Evolutionary conservation across 2,329 filamentous ascomycete genomes (phyloP), one percentile per base, ranked within the genome.

Genomic region (Fusarium drepaniforme): DNA sequence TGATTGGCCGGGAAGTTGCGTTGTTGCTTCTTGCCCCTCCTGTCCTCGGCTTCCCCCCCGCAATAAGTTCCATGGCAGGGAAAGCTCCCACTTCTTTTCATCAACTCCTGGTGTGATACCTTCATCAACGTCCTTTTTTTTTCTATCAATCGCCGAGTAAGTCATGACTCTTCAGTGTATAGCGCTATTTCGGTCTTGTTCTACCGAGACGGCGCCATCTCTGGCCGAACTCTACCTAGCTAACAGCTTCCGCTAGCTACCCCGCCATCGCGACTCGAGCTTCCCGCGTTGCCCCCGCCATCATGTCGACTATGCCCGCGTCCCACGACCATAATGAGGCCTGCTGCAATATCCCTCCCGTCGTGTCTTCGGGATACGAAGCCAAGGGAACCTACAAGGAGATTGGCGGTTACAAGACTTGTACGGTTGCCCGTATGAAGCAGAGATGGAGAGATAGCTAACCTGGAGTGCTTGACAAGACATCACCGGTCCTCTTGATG

Each of bases 311-410:
- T 38, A 88, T 88, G 85, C 84, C 85, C 49, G 86, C 87, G 25
- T 84, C 86, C 69, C 84, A 86, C 79, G 88, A 88, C 81, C 88
- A 90, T 81, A 88, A 85, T 78, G 83, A 85, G 80, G 86, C 88
- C 78, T 90, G 89, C 85, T 90, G 89, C 80, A 90, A 88, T 78
- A 85, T 90, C 62, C 88, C 90, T 11, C 89, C 90, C 8, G 86
- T 92, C 53, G 83, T 90, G n/a, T 80, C 86, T 8, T 85, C 87
- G 74, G 88, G 85, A 15, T 92, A 92, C 81, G 78, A 86, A 63
- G 80, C 83, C 40, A 90, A 89, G 83, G 90, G 90, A 68, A 83
- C 81, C 63, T 92, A 91, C 71, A 87, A 90, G 73, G 85, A 87
- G 30, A 84, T 91, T 70, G 89, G 86, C 35, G 89, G 87, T 44